Percentiles rank a stretch among this genome's conserved stretches.
Conservation (phyloP, 306 rosid species). For the Carpinus fangiana region DNA sequence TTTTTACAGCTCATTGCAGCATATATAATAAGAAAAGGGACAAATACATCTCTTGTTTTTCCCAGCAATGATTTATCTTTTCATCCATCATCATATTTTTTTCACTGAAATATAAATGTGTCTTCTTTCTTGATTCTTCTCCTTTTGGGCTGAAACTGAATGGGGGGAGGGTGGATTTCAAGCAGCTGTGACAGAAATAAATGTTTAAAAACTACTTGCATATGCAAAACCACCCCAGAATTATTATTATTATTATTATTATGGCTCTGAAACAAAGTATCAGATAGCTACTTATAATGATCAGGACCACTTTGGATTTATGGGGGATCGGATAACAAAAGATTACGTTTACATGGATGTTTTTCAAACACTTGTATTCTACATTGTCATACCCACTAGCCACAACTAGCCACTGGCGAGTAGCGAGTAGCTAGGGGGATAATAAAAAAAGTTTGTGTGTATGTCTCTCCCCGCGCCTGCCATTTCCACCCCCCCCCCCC, state of each 20-base stretch:
- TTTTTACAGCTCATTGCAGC: slow-evolving; percentile 20
- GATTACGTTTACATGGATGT: slow-evolving; percentile 10
- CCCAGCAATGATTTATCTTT: slow-evolving; percentile 9
- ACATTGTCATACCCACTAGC: not conserved
- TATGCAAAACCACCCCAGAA: not conserved
- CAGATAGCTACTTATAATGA: slow-evolving; percentile 18
- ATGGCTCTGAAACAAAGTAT: slow-evolving; percentile 11
- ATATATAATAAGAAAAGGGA: not conserved
- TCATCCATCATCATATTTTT: slow-evolving; percentile 1
- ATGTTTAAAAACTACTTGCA: not conserved
- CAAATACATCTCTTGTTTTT: not conserved
- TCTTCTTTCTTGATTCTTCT: not conserved
- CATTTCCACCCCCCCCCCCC: slow-evolving; percentile 31
- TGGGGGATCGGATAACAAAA: slow-evolving; percentile 4
- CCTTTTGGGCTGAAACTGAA: not conserved
- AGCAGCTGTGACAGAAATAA: not conserved
- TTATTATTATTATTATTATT: not conserved
- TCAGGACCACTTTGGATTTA: slow-evolving; percentile 30
- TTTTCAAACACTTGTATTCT: slow-evolving; percentile 27
- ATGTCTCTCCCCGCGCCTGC: slow-evolving; percentile 13
- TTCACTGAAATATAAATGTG: not conserved
- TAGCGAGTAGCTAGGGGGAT: not conserved
- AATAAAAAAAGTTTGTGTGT: not conserved
- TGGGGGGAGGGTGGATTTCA: not conserved
- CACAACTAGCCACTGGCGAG: too few species aligned